phyloP scores from a whole-genome alignment of 202 grass and related monocot genomes.

The Panicum virgatum region DNA sequence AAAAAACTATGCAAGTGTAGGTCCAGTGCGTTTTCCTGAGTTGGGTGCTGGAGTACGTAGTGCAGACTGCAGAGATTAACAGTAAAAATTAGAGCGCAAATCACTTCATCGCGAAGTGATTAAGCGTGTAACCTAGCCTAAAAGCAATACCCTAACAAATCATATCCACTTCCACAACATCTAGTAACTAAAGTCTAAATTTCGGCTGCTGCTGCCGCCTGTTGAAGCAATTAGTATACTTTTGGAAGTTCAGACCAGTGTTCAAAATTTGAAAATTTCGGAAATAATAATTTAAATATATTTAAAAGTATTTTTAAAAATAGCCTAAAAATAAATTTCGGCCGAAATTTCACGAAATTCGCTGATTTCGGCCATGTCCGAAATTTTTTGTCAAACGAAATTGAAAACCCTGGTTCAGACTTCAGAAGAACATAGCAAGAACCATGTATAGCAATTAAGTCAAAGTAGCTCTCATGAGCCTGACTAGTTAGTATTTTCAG shows the following conservation, averaged over 20 bases:
- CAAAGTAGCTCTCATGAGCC: not conserved
- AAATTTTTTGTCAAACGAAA: too few species aligned
- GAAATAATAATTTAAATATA: too few species aligned
- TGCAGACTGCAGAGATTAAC: not conserved
- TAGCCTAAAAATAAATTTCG: too few species aligned
- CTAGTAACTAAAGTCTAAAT: not conserved
- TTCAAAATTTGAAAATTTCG: too few species aligned
- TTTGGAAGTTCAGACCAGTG: too few species aligned
- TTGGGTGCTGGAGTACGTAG: not conserved
- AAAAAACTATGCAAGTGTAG: not conserved
- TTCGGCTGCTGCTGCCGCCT: not conserved
- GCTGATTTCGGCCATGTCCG: too few species aligned
- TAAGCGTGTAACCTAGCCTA: not conserved
- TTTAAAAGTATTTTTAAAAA: too few species aligned
- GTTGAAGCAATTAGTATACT: not conserved
- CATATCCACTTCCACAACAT: not conserved
- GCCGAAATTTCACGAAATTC: too few species aligned
- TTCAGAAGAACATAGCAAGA: too few species aligned
- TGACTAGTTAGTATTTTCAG: conserved; percentile 28
- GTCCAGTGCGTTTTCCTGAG: not conserved
- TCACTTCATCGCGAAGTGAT: not conserved
- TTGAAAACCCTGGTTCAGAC: too few species aligned
- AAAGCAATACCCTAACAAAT: not conserved
- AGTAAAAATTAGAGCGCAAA: not conserved
- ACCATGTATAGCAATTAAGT: not conserved